These are phyloP conservation scores for Dovyalis caffra DNA, from an alignment of 345 rosid genomes.

Conservation along the genomic window DNA sequence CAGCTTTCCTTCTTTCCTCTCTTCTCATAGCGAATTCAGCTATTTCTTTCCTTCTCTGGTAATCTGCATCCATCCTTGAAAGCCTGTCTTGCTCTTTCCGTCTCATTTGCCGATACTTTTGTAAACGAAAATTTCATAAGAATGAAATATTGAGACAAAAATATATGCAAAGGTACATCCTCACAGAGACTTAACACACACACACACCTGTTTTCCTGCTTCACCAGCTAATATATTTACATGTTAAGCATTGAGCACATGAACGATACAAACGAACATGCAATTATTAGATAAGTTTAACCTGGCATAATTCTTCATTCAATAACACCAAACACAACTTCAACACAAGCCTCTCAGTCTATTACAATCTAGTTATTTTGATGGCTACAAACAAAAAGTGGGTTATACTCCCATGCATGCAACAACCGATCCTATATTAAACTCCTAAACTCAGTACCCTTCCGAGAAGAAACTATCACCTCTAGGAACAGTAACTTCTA, in stretches of 20 bases:
- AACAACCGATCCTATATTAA: too few species aligned
- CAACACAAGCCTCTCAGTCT: not conserved
- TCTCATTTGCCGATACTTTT: constrained; percentile 93
- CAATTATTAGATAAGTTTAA: not conserved
- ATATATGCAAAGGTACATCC: not conserved
- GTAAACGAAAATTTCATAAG: not conserved
- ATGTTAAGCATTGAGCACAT: not conserved
- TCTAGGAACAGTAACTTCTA: not conserved
- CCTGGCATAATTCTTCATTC: not conserved
- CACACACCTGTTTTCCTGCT: not conserved
- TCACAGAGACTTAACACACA: not conserved
- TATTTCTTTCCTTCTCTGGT: constrained; percentile 66
- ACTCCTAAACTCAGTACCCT: too few species aligned
- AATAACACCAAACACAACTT: not conserved
- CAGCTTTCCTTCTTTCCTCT: constrained; percentile 78
- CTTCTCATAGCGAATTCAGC: constrained; percentile 74
- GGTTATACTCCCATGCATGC: too few species aligned
- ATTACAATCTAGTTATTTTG: not conserved
- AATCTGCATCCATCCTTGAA: constrained; percentile 81
- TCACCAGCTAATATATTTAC: too few species aligned
- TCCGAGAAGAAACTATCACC: not conserved
- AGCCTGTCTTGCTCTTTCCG: constrained; percentile 90
- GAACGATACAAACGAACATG: not conserved
- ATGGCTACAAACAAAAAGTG: not conserved
- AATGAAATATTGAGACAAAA: not conserved